Evolutionary conservation across 805 yeast species (phyloP).

Genomic region (Wickerhamiella siamensis): DNA sequence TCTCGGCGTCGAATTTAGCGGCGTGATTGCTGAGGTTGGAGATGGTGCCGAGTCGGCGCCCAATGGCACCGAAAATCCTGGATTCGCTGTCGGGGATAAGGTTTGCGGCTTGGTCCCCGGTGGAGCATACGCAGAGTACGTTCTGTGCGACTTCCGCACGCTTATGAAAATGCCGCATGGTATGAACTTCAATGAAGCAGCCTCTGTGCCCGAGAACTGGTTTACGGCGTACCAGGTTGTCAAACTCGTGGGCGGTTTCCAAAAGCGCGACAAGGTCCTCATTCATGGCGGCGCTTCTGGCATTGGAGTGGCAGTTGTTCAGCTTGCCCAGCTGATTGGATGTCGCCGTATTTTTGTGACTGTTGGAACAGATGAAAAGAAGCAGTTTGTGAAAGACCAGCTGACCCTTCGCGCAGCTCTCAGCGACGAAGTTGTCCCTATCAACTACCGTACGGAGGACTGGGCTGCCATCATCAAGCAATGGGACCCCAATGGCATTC

Average conservation of each 20-base stretch:
- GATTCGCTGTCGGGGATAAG: constrained; percentile 22
- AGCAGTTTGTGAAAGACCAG: constrained; percentile 12
- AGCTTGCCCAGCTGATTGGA: constrained; percentile 26
- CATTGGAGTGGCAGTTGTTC: constrained; percentile 26
- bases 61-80: constrained; percentile 6
- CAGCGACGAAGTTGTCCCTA: constrained; percentile 18
- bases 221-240: constrained; percentile 26
- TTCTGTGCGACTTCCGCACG: constrained; percentile 19
- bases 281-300: constrained; percentile 26
- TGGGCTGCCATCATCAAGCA: constrained; percentile 15
- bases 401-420: constrained; percentile 15
- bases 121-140: constrained; percentile 28
- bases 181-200: constrained; percentile 20
- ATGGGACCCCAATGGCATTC: constrained; percentile 20
- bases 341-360: constrained; percentile 26
- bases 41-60: constrained; percentile 1
- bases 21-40: constrained; percentile 17
- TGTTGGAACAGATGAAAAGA: constrained; percentile 21
- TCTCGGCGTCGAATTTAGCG: constrained; percentile 29
- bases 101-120: constrained; percentile 27
- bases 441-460: constrained; percentile 19
- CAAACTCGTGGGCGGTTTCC: constrained; percentile 19
- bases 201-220: constrained; percentile 27
- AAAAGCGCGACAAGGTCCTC: constrained; percentile 21
- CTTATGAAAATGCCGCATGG: constrained; percentile 18